Base-by-base conservation (phyloP, 2,329 filamentous ascomycete species). In the Trichoderma koningiopsis region DNA sequence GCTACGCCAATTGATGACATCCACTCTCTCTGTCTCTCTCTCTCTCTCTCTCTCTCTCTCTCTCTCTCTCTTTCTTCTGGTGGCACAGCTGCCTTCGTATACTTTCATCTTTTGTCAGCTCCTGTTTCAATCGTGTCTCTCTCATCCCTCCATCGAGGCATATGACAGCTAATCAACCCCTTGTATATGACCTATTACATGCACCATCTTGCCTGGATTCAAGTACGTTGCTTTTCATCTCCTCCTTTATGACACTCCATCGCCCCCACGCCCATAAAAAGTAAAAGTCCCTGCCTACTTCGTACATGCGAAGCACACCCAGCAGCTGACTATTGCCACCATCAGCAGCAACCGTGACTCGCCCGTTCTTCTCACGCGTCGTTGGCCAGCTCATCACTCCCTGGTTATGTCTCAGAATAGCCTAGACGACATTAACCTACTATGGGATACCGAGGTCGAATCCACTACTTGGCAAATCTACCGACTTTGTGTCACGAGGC, bases 401-500 rank as follows among this genome's bases (percentile, higher is more conserved):
- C 62, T 33, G 52, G 24, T 5, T 22, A 16, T 57, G 62, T 65
- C 62, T 57, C 35, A 47, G 52, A 65, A 31, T 43, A 35, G 37
- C 19, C 35, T 31, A 22, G 47, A 49, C 10, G n/a, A 37, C 33
- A n/a, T 53, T 55, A 55, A 16, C 47, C 33, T 24, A 10, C 43
- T 49, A 14, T 37, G 49, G 47, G 47, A 55, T 53, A 55, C 29
- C 60, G 47, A 63, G 60, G 33, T 11, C 43, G 31, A 37, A 31
- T 37, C 56, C 56, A 58, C 33, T 58, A 40, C 27, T 43, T 40
- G 2, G 56, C 29, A 62, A 62, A 35, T 35, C 52, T 52, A 49
- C 33, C 43, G 33, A 52, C 47, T 24, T 24, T 43, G 4, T 33
- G 59, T 62, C 59, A 62, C 59, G 59, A 49, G 59, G 56, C n/a